Percentiles rank a stretch among this genome's conserved stretches.
Evolutionary conservation across 116 monocot species (phyloP).

Genomic region (Thalassia testudinum): DNA sequence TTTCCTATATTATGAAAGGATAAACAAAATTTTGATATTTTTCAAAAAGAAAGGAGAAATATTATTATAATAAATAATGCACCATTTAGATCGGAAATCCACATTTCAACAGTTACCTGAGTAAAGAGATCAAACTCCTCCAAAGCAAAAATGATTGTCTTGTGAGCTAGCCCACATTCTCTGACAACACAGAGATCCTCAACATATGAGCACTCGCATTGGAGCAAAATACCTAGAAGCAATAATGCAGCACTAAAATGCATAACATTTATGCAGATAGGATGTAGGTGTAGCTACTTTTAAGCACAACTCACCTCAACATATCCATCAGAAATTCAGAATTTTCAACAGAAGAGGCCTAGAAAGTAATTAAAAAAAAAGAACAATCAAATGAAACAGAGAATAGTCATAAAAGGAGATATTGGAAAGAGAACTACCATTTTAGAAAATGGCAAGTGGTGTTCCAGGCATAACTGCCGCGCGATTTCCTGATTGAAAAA

Average conservation of each 20-base stretch:
- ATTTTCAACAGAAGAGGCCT: slow-evolving; percentile 94
- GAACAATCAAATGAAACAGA: not conserved
- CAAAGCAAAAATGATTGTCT: slow-evolving; percentile 59
- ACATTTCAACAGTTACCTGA: too few species aligned
- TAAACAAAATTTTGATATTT: too few species aligned
- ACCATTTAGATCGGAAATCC: too few species aligned
- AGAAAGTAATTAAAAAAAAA: slow-evolving; percentile 6
- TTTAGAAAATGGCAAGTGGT: slow-evolving; percentile 76
- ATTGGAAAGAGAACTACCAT: slow-evolving; percentile 34
- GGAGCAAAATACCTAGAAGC: not conserved
- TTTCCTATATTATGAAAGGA: too few species aligned
- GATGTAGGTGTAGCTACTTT: too few species aligned
- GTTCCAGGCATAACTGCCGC: slow-evolving; percentile 75
- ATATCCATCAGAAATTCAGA: slow-evolving; percentile 77
- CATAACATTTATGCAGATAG: too few species aligned
- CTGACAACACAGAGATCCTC: slow-evolving; percentile 17
- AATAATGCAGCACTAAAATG: too few species aligned
- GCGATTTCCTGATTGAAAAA: slow-evolving; percentile 68
- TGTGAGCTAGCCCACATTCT: slow-evolving; percentile 88
- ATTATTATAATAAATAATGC: too few species aligned
- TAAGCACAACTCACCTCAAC: slow-evolving; percentile 31
- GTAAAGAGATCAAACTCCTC: slow-evolving; percentile 93
- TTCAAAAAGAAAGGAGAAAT: too few species aligned
- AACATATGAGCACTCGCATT: not conserved
- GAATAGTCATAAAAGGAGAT: too few species aligned